Conservation (phyloP, 2,329 filamentous ascomycete genomes). For the Ceratocystis lukuohia region DNA sequence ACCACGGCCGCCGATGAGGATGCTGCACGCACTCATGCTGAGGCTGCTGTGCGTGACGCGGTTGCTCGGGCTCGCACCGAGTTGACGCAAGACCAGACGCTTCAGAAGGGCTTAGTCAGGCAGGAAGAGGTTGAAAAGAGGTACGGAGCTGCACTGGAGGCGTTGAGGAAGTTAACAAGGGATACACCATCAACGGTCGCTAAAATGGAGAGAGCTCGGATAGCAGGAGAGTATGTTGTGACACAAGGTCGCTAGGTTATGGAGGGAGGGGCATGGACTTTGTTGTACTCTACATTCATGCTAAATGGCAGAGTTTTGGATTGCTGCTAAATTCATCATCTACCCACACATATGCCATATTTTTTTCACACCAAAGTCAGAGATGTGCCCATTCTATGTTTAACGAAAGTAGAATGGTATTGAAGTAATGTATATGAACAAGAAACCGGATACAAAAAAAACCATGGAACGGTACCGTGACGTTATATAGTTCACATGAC, state of each 20-base stretch:
- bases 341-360: background rate
- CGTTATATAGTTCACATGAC: background rate
- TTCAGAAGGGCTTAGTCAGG: conserved; percentile 31
- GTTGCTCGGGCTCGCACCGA: conserved; percentile 21
- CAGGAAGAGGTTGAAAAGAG: conserved; percentile 33
- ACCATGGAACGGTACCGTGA: background rate
- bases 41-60: conserved; percentile 20
- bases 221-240: conserved; percentile 45
- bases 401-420: background rate
- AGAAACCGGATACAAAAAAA: background rate
- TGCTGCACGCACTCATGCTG: conserved; percentile 27
- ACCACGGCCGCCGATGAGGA: conserved; percentile 37
- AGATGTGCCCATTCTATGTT: background rate
- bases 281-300: background rate
- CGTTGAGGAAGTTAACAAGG: conserved; percentile 40
- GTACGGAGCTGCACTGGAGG: conserved; percentile 37
- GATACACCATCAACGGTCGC: conserved; percentile 50
- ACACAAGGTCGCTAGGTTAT: conserved; percentile 24
- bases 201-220: conserved; percentile 50
- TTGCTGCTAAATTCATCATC: background rate
- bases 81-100: conserved; percentile 25
- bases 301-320: background rate
- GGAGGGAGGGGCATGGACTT: background rate
- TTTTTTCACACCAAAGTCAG: background rate
- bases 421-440: background rate